Evolutionary conservation across 768 basidiomycete genomes (phyloP), one percentile per base, ranked within the genome.

Genomic region (Phanerochaete sordida): DNA sequence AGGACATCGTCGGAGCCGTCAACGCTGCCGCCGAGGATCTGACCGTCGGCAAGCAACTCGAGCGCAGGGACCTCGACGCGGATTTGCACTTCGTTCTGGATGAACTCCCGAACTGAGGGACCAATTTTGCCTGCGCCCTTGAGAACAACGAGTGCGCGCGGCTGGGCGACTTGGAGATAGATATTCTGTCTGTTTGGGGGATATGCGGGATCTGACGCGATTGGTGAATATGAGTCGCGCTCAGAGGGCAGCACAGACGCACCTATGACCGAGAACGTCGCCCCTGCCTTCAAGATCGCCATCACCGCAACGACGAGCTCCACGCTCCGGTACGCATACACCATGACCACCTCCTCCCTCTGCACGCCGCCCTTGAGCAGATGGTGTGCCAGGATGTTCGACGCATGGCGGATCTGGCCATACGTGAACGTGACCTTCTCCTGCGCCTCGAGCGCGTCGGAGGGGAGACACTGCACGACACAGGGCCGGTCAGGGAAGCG

Each of bases 181-280:
- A 95, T 85, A 3, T 84, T 93, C 74, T 98, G 97, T 44, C 97
- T 80, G 3, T 90, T 87, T 1, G 96, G 85, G 11, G 97, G 97
- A 70, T 99, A 99, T 2, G 96, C 95, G 39, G 97, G 96, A 74
- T 99, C 96, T 97, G 64, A 16, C 16, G 11, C 28, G 23, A 39
- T 43, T 21, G 15, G 33, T 6, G 55, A 43, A 51, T 16, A 44
- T 35, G 15, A 59, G 50, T 75, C 87, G 63, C 13, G 24, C 6
- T 13, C 26, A 49, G 3, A 2, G 13, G 49, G 31, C 11, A 33
- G 50, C 16, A 31, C 6, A 31, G 13, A 31, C 50, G 30, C 49
- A 95, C 94, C 95, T 48, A 98, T 96, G 61, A 99, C 97, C 48
- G 92, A 95, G 76, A 99, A 98, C 3, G 92, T 95, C 0, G 92